Evolutionary conservation across 192 early-diverging fungal genomes (phyloP).

Genomic region (Coemansia sp.): DNA sequence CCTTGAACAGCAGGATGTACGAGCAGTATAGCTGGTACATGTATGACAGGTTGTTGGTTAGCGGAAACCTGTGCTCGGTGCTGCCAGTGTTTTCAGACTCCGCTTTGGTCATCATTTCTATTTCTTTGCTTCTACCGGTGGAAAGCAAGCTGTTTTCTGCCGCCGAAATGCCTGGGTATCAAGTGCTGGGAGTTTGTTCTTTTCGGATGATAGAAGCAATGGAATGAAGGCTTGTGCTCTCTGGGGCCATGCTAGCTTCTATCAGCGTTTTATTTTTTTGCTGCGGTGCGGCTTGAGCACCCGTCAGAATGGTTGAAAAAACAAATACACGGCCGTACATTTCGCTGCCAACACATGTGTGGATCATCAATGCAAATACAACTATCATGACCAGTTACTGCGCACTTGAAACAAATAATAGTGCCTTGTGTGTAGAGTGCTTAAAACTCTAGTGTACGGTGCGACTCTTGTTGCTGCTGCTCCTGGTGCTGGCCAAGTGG

Average conservation of each 20-base stretch:
- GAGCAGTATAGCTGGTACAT: slow-evolving; percentile 57
- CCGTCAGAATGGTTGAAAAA: no score
- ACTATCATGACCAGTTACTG: background rate
- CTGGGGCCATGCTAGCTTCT: no score
- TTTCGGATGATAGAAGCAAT: no score
- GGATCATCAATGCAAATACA: background rate
- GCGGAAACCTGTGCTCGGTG: slow-evolving; percentile 30
- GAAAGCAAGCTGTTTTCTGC: background rate
- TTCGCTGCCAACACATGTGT: no score
- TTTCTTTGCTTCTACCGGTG: background rate
- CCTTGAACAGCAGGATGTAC: slow-evolving; percentile 45
- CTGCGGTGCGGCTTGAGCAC: no score
- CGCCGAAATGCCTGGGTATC: no score
- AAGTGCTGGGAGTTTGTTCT: no score
- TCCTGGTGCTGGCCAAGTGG: background rate
- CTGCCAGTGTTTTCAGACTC: background rate
- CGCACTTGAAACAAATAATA: background rate
- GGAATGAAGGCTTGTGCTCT: no score
- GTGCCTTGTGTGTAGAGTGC: background rate
- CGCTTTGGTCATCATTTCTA: background rate
- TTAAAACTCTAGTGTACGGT: slow-evolving; percentile 4
- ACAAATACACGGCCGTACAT: no score
- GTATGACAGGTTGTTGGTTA: slow-evolving; percentile 42
- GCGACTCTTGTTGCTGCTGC: background rate
- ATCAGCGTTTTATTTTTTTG: background rate